Base-by-base conservation (phyloP, 2,329 filamentous ascomycete species). In the Fusarium palustre region DNA sequence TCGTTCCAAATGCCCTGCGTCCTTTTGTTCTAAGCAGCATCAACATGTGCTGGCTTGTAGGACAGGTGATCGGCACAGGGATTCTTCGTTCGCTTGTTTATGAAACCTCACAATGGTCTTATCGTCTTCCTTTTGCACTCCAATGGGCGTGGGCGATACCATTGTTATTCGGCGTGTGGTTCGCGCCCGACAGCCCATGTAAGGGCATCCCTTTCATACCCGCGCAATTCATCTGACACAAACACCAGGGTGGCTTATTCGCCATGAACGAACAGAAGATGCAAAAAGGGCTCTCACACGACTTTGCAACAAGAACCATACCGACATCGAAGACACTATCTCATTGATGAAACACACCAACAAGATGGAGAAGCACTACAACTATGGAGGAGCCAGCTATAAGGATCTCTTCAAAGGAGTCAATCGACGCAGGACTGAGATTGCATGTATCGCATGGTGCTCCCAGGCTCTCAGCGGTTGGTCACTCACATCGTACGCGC, bases 21-120 rank as follows among this genome's bases (percentile, higher is more conserved):
- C 65, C 76, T 2, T 81, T 80, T 48, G 68, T 83, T 3, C 78
- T 80, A 0, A 78, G 76, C 8, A 80, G 81, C 49, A 76, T 79
- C 48, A 83, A 83, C 56, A 72, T 83, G 61, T 83, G 81, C 57
- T 83, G 80, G 76, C 73, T 79, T 12, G 77, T 82, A 11, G 82
- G 82, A 1, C 80, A 83, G 53, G 69, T 83, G 13, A 70, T 81
- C 4, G 76, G 74, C 0, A 76, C 77, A 1, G 79, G 77, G 0
- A 77, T 82, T 5, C 74, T 81, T 18, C 74, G 77, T 22, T 75
- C 69, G 7, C 70, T 83, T 5, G 58, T 79, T 5, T 59, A 75
- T 31, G 66, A 74, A 7, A 68, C 65, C 1, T 75, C 76, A 0
- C 65, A 83, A 53, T 73, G 70, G 70, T 63, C 70, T 8, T 72